These are phyloP conservation scores for Rhizoctonia solani DNA, from an alignment of 1,284 basidiomycete genomes.

Conservation along the genomic window DNA sequence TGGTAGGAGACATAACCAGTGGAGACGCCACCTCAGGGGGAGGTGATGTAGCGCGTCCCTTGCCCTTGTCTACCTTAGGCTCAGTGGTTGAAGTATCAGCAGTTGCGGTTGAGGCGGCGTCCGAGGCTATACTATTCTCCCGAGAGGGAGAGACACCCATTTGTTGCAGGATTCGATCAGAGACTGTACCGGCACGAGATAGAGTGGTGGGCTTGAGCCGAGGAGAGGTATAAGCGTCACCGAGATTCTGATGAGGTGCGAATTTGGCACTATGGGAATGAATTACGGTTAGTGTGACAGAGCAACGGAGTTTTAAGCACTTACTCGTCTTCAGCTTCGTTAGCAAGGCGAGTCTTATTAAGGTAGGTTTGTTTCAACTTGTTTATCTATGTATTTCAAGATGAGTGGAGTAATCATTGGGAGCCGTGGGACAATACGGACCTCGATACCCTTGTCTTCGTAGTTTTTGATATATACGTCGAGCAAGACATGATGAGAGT, in stretches of 20 bases:
- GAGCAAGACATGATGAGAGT: conserved; percentile 61
- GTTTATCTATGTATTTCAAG: conserved; percentile 51
- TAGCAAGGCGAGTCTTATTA: conserved; percentile 76
- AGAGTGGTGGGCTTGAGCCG: conserved; percentile 61
- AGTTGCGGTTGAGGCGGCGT: conserved; percentile 10
- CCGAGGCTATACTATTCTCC: conserved; percentile 19
- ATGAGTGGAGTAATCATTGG: background rate
- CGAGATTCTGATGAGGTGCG: conserved; percentile 65
- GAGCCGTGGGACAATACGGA: conserved; percentile 41
- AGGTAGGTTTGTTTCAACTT: conserved; percentile 78
- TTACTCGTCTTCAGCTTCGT: conserved; percentile 90
- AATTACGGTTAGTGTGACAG: background rate
- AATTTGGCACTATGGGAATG: conserved; percentile 68
- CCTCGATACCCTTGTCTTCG: conserved; percentile 65
- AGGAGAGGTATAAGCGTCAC: conserved; percentile 79
- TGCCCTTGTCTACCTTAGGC: conserved; percentile 74
- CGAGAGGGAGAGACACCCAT: conserved; percentile 45
- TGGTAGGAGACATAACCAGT: conserved; percentile 59
- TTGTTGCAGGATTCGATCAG: conserved; percentile 74
- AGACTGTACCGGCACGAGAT: conserved; percentile 61
- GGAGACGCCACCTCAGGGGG: conserved; percentile 61
- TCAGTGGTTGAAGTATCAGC: conserved; percentile 38
- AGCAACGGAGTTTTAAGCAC: conserved; percentile 43
- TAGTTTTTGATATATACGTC: conserved; percentile 73
- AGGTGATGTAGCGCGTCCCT: conserved; percentile 51